Evolutionary conservation across 2,329 filamentous ascomycete species (phyloP).

Genomic region (Cytospora leucostoma): DNA sequence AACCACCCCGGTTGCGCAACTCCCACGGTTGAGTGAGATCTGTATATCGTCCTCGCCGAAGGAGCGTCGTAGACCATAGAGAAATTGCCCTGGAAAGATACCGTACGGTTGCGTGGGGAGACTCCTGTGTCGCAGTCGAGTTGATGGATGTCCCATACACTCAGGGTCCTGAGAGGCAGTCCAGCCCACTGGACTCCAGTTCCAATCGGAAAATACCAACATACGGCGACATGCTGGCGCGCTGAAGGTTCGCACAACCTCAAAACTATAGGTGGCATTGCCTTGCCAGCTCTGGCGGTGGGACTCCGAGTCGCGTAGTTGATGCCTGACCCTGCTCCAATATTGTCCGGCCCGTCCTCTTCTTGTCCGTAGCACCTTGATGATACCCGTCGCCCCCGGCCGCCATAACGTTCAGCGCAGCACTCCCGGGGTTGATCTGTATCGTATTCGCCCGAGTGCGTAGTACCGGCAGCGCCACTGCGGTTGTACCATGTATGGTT

Average conservation of each 20-base stretch:
- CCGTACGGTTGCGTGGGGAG: slow-evolving; percentile 1
- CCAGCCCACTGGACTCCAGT: background rate
- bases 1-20: background rate
- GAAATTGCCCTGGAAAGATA: slow-evolving; percentile 11
- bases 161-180: background rate
- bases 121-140: background rate
- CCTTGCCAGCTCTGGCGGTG: background rate
- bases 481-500: background rate
- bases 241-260: slow-evolving; percentile 2
- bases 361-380: slow-evolving; percentile 18
- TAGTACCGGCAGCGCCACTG: background rate
- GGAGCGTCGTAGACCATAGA: slow-evolving; percentile 15
- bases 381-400: slow-evolving; percentile 2
- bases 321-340: slow-evolving; percentile 9
- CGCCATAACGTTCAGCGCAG: background rate
- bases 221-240: background rate
- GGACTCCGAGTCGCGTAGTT: background rate
- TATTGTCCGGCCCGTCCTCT: background rate
- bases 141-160: slow-evolving; percentile 13
- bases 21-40: background rate
- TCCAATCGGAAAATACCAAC: slow-evolving; percentile 8
- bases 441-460: slow-evolving; percentile 12
- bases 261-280: slow-evolving; percentile 21
- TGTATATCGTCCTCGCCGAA: slow-evolving; percentile 16
- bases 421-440: background rate